A percentile compares a stretch with the other conserved stretches of the same genome.
These are phyloP conservation scores for Stachybotrys chlorohalonatus DNA, from an alignment of 2,329 filamentous ascomycete species.

Conservation along the genomic window DNA sequence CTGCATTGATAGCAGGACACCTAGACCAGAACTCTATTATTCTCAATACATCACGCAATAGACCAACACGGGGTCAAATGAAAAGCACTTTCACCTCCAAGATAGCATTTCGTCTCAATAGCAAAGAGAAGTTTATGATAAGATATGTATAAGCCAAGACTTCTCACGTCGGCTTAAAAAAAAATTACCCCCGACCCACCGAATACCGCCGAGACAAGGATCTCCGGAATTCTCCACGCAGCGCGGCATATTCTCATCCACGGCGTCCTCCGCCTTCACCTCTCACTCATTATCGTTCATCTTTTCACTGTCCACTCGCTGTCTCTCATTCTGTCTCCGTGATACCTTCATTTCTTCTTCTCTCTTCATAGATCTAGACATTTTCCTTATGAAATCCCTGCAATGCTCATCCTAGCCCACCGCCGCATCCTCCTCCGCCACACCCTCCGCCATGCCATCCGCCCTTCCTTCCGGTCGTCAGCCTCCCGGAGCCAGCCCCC, in stretches of 20 bases:
- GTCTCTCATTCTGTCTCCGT: neutral
- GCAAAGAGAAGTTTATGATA: too few relatives aligned
- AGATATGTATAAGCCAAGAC: too few relatives aligned
- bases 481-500: constrained; percentile 1
- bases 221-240: neutral
- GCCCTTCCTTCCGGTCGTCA: neutral
- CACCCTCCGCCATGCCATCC: neutral
- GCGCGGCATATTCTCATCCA: neutral
- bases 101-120: too few relatives aligned
- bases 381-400: neutral
- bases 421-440: neutral
- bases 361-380: neutral
- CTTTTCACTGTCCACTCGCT: neutral
- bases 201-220: neutral
- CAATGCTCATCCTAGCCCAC: neutral
- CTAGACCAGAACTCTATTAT: too few relatives aligned
- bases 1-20: too few relatives aligned
- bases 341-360: neutral
- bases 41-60: too few relatives aligned
- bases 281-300: neutral
- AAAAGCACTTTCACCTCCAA: too few relatives aligned
- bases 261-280: neutral
- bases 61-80: too few relatives aligned
- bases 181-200: neutral
- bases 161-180: neutral